Evolutionary conservation across 768 basidiomycete species (phyloP), one percentile per base, ranked within the genome.

Genomic region (Ramaria rubella): DNA sequence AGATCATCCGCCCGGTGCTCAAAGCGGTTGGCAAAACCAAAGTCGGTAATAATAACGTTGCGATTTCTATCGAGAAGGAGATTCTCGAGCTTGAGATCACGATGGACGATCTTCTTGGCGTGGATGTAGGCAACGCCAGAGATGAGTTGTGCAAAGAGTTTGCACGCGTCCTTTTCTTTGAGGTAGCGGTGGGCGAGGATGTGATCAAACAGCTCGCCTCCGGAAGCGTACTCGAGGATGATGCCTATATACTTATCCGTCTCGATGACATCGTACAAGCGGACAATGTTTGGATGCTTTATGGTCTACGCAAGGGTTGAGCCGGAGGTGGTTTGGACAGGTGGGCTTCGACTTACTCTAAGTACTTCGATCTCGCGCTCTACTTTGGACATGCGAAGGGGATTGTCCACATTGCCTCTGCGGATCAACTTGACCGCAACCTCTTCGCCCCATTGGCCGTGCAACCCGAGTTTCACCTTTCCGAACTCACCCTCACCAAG

Each of bases 231-330:
- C 70, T 98, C 96, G 60, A 99, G 83, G 63, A 99, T 95, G 67
- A 99, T 99, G 34, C 96, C 96, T 64, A 99, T 98, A 73, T 98
- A 98, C 72, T 96, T 97, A 77, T 98, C 96, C 1, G 96, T 98
- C 70, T 98, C 94, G 62, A 99, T 96, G 21, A 98, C 94, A 67
- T 99, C 96, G 80, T 95, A 97, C 44, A 98, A 76, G 9, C 94
- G 86, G 33, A 98, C 96, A 71, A 99, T 98, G 70, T 98, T 98
- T 0, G 96, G 96, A 63, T 99, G 96, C 68, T 93, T 92, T 59
- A 99, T 80, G 55, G 81, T 84, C 94, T 97, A 67, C 30, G 43
- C 43, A 56, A 19, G 60, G 34, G 50, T 60, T 67, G 50, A 68
- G 64, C 48, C 27, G 38, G 44, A 61, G 38, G 23, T 50, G 55